Evolutionary conservation across 345 rosid genomes (phyloP).

Genomic region (Populus alba): DNA sequence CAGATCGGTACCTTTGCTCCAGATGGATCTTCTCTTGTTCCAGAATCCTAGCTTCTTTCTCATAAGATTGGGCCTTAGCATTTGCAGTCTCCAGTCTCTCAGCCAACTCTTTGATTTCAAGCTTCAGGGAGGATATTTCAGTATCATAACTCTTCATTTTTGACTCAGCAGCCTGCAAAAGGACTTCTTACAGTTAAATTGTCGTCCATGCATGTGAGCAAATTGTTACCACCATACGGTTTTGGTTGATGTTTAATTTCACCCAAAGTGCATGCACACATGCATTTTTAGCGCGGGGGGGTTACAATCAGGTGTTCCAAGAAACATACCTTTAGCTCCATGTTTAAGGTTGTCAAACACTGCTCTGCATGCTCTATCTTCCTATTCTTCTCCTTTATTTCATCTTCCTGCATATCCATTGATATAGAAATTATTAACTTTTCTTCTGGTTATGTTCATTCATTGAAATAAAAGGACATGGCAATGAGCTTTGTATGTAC

Average conservation of each 20-base stretch:
- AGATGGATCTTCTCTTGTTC: slow-evolving; percentile 85
- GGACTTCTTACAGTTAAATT: slow-evolving; percentile 15
- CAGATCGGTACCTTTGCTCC: slow-evolving; percentile 77
- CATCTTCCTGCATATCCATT: slow-evolving; percentile 65
- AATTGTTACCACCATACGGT: not conserved
- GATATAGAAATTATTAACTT: slow-evolving; percentile 1
- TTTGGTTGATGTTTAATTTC: not conserved
- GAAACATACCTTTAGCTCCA: slow-evolving; percentile 76
- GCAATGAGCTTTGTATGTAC: not conserved
- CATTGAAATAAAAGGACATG: not conserved
- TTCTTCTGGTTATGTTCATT: not conserved
- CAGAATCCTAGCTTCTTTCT: slow-evolving; percentile 67
- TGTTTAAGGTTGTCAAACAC: slow-evolving; percentile 66
- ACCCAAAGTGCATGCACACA: not conserved
- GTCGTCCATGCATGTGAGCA: not conserved
- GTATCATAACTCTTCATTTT: slow-evolving; percentile 68
- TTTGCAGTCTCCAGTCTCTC: slow-evolving; percentile 69
- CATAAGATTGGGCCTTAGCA: slow-evolving; percentile 68
- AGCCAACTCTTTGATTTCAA: slow-evolving; percentile 51
- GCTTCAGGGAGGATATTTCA: slow-evolving; percentile 60
- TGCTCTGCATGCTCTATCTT: slow-evolving; percentile 82
- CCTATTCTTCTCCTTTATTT: slow-evolving; percentile 60
- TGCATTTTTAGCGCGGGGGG: not conserved
- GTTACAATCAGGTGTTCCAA: not conserved
- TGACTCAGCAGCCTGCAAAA: slow-evolving; percentile 85